Evolutionary conservation across 148 eudicot genomes (phyloP), one percentile per base, ranked within the genome.

Genomic region (Gaultheria prostrata): DNA sequence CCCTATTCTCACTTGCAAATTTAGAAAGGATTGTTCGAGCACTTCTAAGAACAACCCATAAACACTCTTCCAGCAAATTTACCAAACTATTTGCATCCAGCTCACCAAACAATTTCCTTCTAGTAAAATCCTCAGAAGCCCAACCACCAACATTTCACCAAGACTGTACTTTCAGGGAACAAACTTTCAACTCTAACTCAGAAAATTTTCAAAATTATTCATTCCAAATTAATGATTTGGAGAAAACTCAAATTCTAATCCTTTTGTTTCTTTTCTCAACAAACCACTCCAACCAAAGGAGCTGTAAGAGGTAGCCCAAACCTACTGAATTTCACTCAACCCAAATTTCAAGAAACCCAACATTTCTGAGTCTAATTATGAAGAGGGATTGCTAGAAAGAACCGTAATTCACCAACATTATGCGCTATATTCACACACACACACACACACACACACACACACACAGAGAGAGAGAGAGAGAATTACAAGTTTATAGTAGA

Each of bases 401-500:
- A 39, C 43, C 43, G 43, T 3, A 39, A 39, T 39, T 39, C 43
- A 39, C 43, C 43, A 39, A 39, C 43, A 39, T 39, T 39, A 39
- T 39, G 43, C 43, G 6, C 43, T 39, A 39, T 3, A 39, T 39
- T 39, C 43, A 39, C 43, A 39, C 39, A 35, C 39, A 35, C 39
- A 33, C 35, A 33, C 35, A 33, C 35, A 33, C 35, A 35, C 39
- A 35, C 4, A 35, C 39, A 35, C 4, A 35, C 3, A 73, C 49
- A 63, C 1, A 28, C 11, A 24, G 11, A n/a, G 71, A 17, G 57
- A 49, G 61, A 50, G 57, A 45, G 48, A 39, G 15, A 75, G n/a
- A 13, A 30, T 61, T 89, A 95, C 97, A 89, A 85, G 87, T 85
- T 90, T 93, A 76, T 87, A 83, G 83, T 81, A 85, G 86, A 92